Evolutionary conservation across 2,329 filamentous ascomycete genomes (phyloP), one percentile per base, ranked within the genome.

Genomic region (Fulvia fulva): DNA sequence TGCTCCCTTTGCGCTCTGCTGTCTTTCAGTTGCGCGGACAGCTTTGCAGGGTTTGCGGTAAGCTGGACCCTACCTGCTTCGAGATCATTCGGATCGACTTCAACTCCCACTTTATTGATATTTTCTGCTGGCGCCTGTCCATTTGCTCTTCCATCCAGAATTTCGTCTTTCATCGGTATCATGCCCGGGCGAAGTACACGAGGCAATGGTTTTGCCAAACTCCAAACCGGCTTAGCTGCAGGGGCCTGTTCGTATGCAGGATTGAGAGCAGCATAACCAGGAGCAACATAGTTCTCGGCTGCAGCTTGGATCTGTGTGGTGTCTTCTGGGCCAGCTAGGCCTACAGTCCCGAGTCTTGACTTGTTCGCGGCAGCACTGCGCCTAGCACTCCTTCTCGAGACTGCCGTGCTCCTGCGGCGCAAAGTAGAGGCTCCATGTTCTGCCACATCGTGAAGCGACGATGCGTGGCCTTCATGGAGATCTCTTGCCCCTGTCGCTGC

Each of bases 181-280:
- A 83, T 83, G 11, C 80, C 80, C 21, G 77, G 73, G 37, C 81
- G 74, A 53, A 83, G 74, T 0, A 83, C 80, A 60, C 80, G 80
- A 30, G 81, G 81, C 25, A 83, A 66, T 6, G 81, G 80, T 63
- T 81, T 80, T 3, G 79, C 80, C 53, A 83, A 67, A 68, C 79
- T 77, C 76, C 81, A 83, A 49, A 83, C 77, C 0, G 81, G 81
- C 56, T 79, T 77, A 16, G 57, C 55, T 47, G 80, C 78, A 7
- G 73, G 70, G 2, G 80, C 75, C 55, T 82, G 78, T 30, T 81
- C 80, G 58, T 83, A 83, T 28, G 79, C 76, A 1, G 81, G 81
- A 53, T 84, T 83, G 3, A 83, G 71, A 11, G 80, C 74, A 11
- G 74, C 73, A 60, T 83, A 83, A 2, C 79, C 79, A n/a, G 80